Base-by-base conservation (phyloP, 805 yeast species). In the Suhomyces sp. region DNA sequence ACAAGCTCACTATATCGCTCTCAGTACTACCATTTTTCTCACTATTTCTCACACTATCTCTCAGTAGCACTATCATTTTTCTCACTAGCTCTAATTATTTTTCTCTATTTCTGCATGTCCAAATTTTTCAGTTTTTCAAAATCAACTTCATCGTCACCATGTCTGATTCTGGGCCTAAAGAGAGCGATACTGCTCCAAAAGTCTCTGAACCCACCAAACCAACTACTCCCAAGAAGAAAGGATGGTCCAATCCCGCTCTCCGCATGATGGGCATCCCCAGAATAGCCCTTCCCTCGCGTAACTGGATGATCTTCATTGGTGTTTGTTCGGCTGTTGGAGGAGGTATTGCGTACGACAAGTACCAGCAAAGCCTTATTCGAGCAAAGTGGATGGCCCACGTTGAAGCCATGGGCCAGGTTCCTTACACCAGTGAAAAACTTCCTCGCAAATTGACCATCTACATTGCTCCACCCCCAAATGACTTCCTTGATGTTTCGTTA, bases 391-490 rank as follows among this genome's bases (percentile, higher is more conserved):
- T 87, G 76, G 76, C 76, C 17, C 60, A 72, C 48, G 96, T 90
- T 2, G 71, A 82, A 45, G 70, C 68, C 13, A 66, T 80, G 45
- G 82, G 93, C 12, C 65, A 80, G 24, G 74, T 67, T 48, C 50
- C 67, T 26, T 79, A 81, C 15, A 64, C 67, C 2, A 68, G 84
- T 1, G 71, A 81, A 53, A 76, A 78, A 50, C 61, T 80, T 19
- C 90, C 97, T 2, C 79, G 99, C 54, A 88, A 86, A 60, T 73
- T 94, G 46, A 83, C 88, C 1, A 84, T 94, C 1, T 92, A 86
- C 66, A 80, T 92, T 52, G 96, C 97, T 0, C 99, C 99, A n/a
- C 97, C 98, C 7, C 98, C 99, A 19, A 88, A 89, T 62, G 97
- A 93, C 66, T 89, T 83, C 60, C 71, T 93, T 47, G 94, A 86